Conservation (phyloP, 2,329 filamentous ascomycete species). For the Pleoardoris graminearum region DNA sequence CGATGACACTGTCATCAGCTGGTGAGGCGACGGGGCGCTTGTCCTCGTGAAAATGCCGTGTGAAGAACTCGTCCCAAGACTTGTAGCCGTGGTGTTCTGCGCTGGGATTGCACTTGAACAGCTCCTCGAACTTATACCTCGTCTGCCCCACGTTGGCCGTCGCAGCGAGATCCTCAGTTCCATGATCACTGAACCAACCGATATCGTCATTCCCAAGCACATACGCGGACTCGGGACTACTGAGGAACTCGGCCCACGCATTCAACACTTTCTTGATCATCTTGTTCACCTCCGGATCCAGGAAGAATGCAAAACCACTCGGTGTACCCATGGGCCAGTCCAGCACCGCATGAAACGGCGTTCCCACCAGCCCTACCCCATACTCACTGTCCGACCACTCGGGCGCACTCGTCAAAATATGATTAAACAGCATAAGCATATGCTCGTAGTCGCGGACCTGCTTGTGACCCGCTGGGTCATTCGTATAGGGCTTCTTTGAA, state of each 20-base stretch:
- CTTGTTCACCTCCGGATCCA: slow-evolving; percentile 56
- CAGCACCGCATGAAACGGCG: slow-evolving; percentile 61
- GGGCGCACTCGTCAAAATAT: slow-evolving; percentile 50
- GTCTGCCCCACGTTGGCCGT: slow-evolving; percentile 24
- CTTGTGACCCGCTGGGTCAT: slow-evolving; percentile 63
- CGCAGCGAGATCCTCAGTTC: slow-evolving; percentile 37
- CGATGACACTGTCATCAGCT: slow-evolving; percentile 59
- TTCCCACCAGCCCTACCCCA: slow-evolving; percentile 53
- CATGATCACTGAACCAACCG: slow-evolving; percentile 49
- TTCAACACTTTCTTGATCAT: slow-evolving; percentile 58
- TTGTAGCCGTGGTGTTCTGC: slow-evolving; percentile 62
- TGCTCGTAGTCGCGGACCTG: slow-evolving; percentile 69
- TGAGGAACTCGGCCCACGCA: slow-evolving; percentile 49
- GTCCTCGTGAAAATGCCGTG: slow-evolving; percentile 57
- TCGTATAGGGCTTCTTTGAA: slow-evolving; percentile 60
- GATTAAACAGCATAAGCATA: slow-evolving; percentile 68
- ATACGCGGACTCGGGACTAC: slow-evolving; percentile 40
- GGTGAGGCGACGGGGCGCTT: slow-evolving; percentile 63
- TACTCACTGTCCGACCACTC: slow-evolving; percentile 47
- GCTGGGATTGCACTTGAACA: slow-evolving; percentile 63
- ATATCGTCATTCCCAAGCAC: slow-evolving; percentile 42
- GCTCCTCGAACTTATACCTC: slow-evolving; percentile 58
- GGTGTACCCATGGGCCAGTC: slow-evolving; percentile 63
- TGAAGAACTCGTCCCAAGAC: slow-evolving; percentile 75
- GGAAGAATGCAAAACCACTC: slow-evolving; percentile 59